phyloP scores from a whole-genome alignment of 768 basidiomycete genomes.

The Lentinula aciculospora region DNA sequence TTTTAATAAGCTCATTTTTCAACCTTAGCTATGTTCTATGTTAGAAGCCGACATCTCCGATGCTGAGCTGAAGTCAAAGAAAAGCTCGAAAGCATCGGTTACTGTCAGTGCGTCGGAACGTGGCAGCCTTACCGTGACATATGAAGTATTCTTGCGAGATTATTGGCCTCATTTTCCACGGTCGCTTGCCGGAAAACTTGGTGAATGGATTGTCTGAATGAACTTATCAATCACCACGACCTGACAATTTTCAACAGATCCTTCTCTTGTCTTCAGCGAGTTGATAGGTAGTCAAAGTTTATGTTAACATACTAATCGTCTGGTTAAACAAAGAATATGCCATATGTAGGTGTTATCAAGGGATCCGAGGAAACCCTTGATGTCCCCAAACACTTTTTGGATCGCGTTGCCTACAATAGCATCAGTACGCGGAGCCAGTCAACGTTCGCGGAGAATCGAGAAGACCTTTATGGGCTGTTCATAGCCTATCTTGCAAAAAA shows the following conservation, averaged over 20 bases:
- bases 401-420: slow-evolving; percentile 34
- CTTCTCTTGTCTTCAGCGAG: slow-evolving; percentile 59
- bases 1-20: not conserved
- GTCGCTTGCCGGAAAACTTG: slow-evolving; percentile 42
- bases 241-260: slow-evolving; percentile 31
- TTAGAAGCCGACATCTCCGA: slow-evolving; percentile 38
- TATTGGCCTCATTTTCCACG: slow-evolving; percentile 63
- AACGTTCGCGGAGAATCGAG: slow-evolving; percentile 46
- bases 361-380: slow-evolving; percentile 55
- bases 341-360: slow-evolving; percentile 56
- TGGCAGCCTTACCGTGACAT: slow-evolving; percentile 30
- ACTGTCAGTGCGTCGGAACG: slow-evolving; percentile 2
- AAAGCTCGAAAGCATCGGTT: not conserved
- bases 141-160: slow-evolving; percentile 35
- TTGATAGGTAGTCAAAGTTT: slow-evolving; percentile 43
- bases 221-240: too few species aligned
- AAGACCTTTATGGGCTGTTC: slow-evolving; percentile 48
- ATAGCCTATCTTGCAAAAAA: slow-evolving; percentile 44
- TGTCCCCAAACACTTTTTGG: slow-evolving; percentile 31
- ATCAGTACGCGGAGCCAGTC: slow-evolving; percentile 49
- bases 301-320: not conserved
- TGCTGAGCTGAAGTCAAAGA: not conserved
- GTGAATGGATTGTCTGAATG: slow-evolving; percentile 24
- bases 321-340: not conserved
- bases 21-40: slow-evolving; percentile 41